Percentiles rank a stretch among this genome's conserved stretches.
Conservation (phyloP, 805 yeast genomes). For the Metschnikowia baotianmanensis region DNA sequence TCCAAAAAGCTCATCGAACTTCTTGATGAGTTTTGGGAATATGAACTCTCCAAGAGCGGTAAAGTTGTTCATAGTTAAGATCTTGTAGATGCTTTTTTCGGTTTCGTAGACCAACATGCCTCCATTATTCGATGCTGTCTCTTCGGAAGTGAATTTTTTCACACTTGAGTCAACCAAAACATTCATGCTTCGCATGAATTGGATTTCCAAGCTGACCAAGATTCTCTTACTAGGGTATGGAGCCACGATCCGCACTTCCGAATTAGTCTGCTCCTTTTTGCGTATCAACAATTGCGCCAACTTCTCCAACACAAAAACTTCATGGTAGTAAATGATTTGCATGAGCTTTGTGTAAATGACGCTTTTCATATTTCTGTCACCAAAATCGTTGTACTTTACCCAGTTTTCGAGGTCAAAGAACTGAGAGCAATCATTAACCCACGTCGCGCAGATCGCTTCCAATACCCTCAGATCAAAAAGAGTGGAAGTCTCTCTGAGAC, state of each 20-base stretch:
- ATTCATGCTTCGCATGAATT: constrained; percentile 43
- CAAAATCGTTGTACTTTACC: constrained; percentile 27
- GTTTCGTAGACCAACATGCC: constrained; percentile 15
- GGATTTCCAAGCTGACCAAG: constrained; percentile 42
- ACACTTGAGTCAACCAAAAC: constrained; percentile 40
- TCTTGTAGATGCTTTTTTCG: constrained; percentile 33
- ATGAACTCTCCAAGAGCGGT: constrained; percentile 32
- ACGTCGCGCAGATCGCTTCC: constrained; percentile 42
- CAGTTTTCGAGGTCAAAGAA: constrained; percentile 43
- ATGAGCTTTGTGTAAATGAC: constrained; percentile 34
- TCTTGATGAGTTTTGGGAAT: constrained; percentile 31
- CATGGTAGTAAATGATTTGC: constrained; percentile 36
- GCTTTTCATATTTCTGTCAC: constrained; percentile 16
- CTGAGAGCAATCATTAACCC: constrained; percentile 47
- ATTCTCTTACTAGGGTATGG: constrained; percentile 40
- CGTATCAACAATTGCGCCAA: constrained; percentile 28
- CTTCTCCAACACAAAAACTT: constrained; percentile 32
- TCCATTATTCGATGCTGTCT: constrained; percentile 13
- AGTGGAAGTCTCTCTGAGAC: constrained; percentile 30
- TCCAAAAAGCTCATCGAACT: constrained; percentile 35
- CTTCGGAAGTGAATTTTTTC: constrained; percentile 32
- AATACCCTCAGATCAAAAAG: constrained; percentile 37
- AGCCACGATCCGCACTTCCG: constrained; percentile 31
- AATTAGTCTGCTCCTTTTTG: constrained; percentile 12
- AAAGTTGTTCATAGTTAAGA: constrained; percentile 44